Percentiles rank a stretch among this genome's conserved stretches.
Evolutionary conservation across 2,329 filamentous ascomycete species (phyloP).

Genomic region (Penicillium sp.): DNA sequence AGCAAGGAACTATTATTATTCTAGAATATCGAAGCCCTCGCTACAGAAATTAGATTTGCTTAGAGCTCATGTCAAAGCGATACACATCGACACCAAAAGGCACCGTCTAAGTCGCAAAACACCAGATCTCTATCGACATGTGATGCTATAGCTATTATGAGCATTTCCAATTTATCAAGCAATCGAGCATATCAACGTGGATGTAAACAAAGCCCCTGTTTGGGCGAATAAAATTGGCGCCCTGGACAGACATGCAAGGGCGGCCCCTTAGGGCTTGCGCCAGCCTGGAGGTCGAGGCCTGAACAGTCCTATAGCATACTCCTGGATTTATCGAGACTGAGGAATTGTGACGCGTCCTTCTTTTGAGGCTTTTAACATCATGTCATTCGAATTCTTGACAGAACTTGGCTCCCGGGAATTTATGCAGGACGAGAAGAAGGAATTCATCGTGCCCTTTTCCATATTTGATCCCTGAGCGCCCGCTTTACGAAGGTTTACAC

Average conservation of each 20-base stretch:
- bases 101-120: too few relatives aligned
- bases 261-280: neutral
- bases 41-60: too few relatives aligned
- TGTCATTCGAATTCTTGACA: conserved; percentile 14
- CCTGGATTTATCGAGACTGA: neutral
- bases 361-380: conserved; percentile 8
- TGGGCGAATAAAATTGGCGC: neutral
- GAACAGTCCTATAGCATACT: neutral
- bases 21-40: too few relatives aligned
- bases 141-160: too few relatives aligned
- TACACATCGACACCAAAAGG: too few relatives aligned
- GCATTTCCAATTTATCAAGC: too few relatives aligned
- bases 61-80: too few relatives aligned
- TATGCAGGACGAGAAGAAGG: conserved; percentile 19
- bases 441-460: neutral
- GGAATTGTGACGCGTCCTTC: neutral
- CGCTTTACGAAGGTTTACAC: neutral
- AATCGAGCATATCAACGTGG: neutral
- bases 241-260: conserved; percentile 2
- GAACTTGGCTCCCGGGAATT: conserved; percentile 13
- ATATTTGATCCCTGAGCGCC: neutral
- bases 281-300: neutral
- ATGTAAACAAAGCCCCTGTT: conserved; percentile 4
- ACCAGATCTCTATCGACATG: too few relatives aligned
- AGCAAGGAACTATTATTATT: too few relatives aligned